These are phyloP conservation scores for Rhodotorula kratochvilovae DNA, from an alignment of 768 basidiomycete genomes.

Conservation along the genomic window DNA sequence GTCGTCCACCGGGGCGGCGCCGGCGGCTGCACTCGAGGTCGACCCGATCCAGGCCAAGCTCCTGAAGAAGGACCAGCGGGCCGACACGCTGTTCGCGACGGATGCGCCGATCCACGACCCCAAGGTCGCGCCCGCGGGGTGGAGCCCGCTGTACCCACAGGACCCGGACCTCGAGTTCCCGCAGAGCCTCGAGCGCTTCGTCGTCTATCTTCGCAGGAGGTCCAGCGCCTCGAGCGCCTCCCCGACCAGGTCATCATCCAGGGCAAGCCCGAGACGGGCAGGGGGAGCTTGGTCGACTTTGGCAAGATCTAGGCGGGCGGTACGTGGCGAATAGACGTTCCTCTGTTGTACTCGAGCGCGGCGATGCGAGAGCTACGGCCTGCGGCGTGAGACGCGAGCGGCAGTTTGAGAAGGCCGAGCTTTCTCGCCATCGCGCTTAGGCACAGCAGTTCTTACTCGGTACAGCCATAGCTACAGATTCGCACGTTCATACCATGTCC, in stretches of 20 bases:
- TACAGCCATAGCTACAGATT: too few species aligned
- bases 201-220: slow-evolving; percentile 70
- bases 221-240: slow-evolving; percentile 61
- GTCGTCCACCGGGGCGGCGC: not conserved
- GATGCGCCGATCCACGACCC: slow-evolving; percentile 46
- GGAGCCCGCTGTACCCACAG: slow-evolving; percentile 35
- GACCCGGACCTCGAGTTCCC: slow-evolving; percentile 51
- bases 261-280: slow-evolving; percentile 24
- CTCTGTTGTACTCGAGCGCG: not conserved
- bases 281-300: slow-evolving; percentile 36
- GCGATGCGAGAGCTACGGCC: too few species aligned
- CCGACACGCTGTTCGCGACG: slow-evolving; percentile 56
- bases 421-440: too few species aligned
- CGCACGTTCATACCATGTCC: too few species aligned
- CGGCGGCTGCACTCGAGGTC: slow-evolving; percentile 11
- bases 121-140: slow-evolving; percentile 21
- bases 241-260: slow-evolving; percentile 51
- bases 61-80: slow-evolving; percentile 36
- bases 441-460: too few species aligned
- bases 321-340: too few species aligned
- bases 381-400: too few species aligned
- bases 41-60: slow-evolving; percentile 40
- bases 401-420: too few species aligned
- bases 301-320: slow-evolving; percentile 9
- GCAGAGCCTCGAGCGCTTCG: slow-evolving; percentile 67